Base-by-base conservation (phyloP, 1,284 basidiomycete genomes). In the Ustilago lituana region DNA sequence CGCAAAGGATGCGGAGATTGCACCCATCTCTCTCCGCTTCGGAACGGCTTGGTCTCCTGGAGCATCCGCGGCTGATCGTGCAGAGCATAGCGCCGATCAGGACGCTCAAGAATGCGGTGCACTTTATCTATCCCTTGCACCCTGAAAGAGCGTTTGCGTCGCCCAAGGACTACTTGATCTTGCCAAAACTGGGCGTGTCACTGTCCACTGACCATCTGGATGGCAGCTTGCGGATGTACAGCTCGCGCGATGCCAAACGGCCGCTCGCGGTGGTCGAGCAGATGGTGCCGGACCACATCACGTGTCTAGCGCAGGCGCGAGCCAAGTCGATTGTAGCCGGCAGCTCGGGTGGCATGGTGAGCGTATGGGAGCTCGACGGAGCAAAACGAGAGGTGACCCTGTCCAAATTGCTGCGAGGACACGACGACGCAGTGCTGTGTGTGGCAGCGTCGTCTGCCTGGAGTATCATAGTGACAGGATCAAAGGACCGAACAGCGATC, bases 381-480 rank as follows among this genome's bases (percentile, higher is more conserved):
- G 43, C 46, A 31, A 51, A 53, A 39, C 48, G 46, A 2, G 58
- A 71, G 43, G 48, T 76, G 38, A 57, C 49, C 27, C 40, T 73
- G 32, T 45, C 59, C n/a, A 53, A 66, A 85, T 3, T 94, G 92
- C 77, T 89, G 89, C 4, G 90, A 90, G 79, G 84, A 86, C 14
- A 87, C 86, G 32, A 88, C 86, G 47, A 85, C 92, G 84, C 86
- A 23, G 87, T 96, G 7, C 81, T 86, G 0, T 90, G 88, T 73
- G 84, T 96, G 3, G 85, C 89, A 3, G 89, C 90, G 0, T 95
- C 91, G 14, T 85, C 89, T 29, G 84, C 89, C 0, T 96, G 93
- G 93, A 91, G 91, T 2, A 78, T 94, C 19, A 87, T 89, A 14
- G 87, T 95, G 40, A 94, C 91, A 62, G 93, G 93, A 6, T 91